Evolutionary conservation across 2,329 filamentous ascomycete species (phyloP), one percentile per base, ranked within the genome.

Genomic region (Tolypocladium album): DNA sequence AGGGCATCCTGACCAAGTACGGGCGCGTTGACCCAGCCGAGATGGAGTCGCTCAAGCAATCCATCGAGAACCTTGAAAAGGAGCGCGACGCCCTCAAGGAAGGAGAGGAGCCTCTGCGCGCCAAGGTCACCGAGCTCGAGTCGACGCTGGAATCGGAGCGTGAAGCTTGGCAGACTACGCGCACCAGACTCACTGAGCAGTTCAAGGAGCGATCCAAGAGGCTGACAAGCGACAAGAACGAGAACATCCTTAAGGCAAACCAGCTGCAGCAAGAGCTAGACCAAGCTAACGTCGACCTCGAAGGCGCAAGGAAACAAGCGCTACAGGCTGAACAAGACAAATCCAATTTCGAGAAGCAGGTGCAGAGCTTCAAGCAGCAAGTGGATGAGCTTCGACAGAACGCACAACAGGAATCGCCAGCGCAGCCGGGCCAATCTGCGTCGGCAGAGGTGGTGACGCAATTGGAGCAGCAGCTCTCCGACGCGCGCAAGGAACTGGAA

Each of bases 1-100:
- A 97, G 70, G 90, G 95, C 66, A 97, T 99, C 63, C 83, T 99
- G 57, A 92, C 91, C 65, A 97, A 96, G 71, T 97, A 97, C 70
- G 92, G 96, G 66, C 90, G 93, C 60, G 90, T 95, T 58, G 94
- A 99, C 70, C 93, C 94, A 52, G 90, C 90, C 3, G 93, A 97
- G 69, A 83, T 97, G 70, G 93, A 97, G 67, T 87, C 88, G 61
- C 82, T 99, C 61, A 96, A 94, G 76, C 85, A 89, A 69, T 87
- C 87, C 61, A 83, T 97, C 58, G 76, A 84, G 8, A 76, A 76
- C 1, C 75, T 92, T 13, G 81, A 90, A 70, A 76, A 79, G 38
- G 88, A 92, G 69, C 82, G 86, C 9, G 81, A 88, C 64, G 66
- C 78, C 3, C 72, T 85, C 55, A 82, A 79, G 67, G 72, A 77